Evolutionary conservation across 352 stramenopile species (phyloP), one percentile per base, ranked within the genome.

Genomic region (Vaucheria bursata): DNA sequence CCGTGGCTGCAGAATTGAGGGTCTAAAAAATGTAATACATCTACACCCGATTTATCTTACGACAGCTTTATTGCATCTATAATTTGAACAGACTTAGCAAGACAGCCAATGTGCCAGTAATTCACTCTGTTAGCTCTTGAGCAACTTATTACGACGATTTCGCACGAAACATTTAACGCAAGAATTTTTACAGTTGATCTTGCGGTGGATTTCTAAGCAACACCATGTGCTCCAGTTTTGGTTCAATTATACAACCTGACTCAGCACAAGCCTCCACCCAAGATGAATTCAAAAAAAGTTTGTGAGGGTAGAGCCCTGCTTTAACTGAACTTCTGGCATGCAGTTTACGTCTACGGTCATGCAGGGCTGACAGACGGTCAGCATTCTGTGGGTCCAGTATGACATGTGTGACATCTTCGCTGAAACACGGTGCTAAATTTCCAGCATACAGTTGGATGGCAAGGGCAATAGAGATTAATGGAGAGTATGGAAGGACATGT

Each of bases 401-500:
- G 2, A 68, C 53, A 34, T 68, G 53, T 7, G 53, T 68, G 53
- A 68, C 53, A 34, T 68, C 53, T 7, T 2, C 53, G 53, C 53
- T 68, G 53, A 68, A 68, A 34, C 53, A 68, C 2, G 53, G 53
- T 2, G 53, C 53, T 2, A 68, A 31, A 34, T 34, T 31, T 34
- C 53, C 53, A 34, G 2, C 53, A 34, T 34, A 68, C 53, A 68
- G 2, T 2, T 7, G 2, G 2, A 68, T 34, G 2, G 53, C 53
- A 34, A 8, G 2, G 2, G 53, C 53, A 7, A 34, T 7, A 31
- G 53, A 31, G 53, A 2, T 34, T 31, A 68, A 34, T 2, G 53
- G 53, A 34, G 53, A 68, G 53, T 8, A 68, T 31, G 53, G 53
- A 34, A n/a, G n/a, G n/a, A n/a, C n/a, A n/a, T n/a, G n/a, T n/a